Evolutionary conservation across 2,329 filamentous ascomycete genomes (phyloP), one percentile per base, ranked within the genome.

Genomic region (Epichloe uncinata): DNA sequence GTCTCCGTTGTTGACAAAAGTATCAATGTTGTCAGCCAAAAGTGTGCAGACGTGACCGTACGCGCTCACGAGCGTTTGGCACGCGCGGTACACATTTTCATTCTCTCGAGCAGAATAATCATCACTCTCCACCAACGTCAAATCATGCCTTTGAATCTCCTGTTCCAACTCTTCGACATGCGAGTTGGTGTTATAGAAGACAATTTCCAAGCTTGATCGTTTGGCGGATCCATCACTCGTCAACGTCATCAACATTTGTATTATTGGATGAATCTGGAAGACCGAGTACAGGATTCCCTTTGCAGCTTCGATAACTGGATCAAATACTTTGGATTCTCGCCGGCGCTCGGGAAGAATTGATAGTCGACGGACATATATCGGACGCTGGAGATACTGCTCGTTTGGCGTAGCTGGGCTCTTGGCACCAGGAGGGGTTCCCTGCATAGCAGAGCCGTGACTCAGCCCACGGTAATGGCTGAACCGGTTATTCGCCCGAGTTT

Each of bases 371-470:
- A 84, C 78, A 56, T 83, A 83, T 49, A 81, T 74, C 3, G 79
- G 78, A 20, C 79, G 74, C 55, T 78, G 73, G 13, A 77, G 67
- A 30, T 72, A 70, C 2, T 74, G 69, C 42, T 83, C 79, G 30
- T 75, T 75, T 12, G 79, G 78, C 51, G 78, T 82, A 26, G 70
- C 69, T n/a, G 79, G 79, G 55, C 77, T 81, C 54, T 73, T 72
- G 30, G 61, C 65, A 2, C 57, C 57, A 38, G 62, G 58, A n/a
- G 69, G 64, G 36, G 66, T 69, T 18, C 73, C 75, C 53, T 78
- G 77, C 77, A 84, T 82, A 6, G 81, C 81, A 33, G 81, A 84
- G n/a, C 80, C 81, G 55, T 84, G 79, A 54, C 80, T 84, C 37
- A 84, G 68, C 13, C 81, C 80, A 47, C 81, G 75, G 54, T 81